Base-by-base conservation (phyloP, 2,329 filamentous ascomycete species). In the Dactylellina parvicollis region DNA sequence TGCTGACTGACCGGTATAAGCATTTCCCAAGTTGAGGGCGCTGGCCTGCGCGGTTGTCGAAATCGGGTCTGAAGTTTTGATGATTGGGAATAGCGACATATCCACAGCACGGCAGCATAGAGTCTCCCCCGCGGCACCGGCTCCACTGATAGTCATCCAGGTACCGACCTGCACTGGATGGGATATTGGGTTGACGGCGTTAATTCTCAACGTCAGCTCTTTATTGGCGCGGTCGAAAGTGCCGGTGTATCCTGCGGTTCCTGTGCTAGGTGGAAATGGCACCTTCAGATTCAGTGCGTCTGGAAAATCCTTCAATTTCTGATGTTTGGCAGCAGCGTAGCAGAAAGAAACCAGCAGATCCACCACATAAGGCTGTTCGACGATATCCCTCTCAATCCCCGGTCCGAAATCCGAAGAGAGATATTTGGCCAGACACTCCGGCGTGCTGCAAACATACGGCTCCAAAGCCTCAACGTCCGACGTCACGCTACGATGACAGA, bases 351-450 rank as follows among this genome's bases (percentile, higher is more conserved):
- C 81, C 0, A 97, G 84, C 1, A 97, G 83, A 79, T 97, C 93
- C 8, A 96, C 90, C 0, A 96, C 92, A 62, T 88, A 87, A 1
- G 92, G 91, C 78, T 93, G 90, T 9, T 87, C 86, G 20, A 90
- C 79, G 20, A 97, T 90, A 78, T 96, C 92, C 78, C 92, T 88
- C 79, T 97, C 92, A 61, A 96, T 87, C 76, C 88, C 92, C 1
- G 91, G 90, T 0, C 92, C 92, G 78, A 96, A 89, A 0, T 92
- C 92, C n/a, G 96, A 83, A n/a, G 86, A 85, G 84, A 96, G 90
- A 81, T 95, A 96, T 78, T 96, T 93, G 77, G 90, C 96, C 2
- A 96, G 82, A 78, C 93, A 97, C 2, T 96, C 83, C 1, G 85
- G 83, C 10, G 86, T 85, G 20, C 86, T 86, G 80, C 93, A 97